phyloP scores from a whole-genome alignment of 2,329 filamentous ascomycete genomes.

The Xylaria sp. region DNA sequence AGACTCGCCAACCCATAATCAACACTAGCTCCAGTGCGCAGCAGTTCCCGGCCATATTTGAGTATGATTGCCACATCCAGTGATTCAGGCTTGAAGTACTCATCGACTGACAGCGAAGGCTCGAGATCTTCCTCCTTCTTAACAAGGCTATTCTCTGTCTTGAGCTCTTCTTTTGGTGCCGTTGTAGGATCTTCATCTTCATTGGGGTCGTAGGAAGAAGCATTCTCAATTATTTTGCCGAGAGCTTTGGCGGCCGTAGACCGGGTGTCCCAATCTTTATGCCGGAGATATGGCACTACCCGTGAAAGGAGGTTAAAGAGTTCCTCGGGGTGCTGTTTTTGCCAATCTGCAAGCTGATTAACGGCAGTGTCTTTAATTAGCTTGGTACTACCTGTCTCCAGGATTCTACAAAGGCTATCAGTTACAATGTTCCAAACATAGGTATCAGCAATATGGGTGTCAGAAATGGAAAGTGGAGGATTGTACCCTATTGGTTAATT shows the following conservation, averaged over 20 bases:
- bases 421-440: neutral
- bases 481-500: conserved; percentile 1
- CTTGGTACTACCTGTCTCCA: conserved; percentile 96
- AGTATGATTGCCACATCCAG: conserved; percentile 84
- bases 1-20: conserved; percentile 86
- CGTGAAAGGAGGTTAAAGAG: conserved; percentile 93
- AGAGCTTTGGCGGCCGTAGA: conserved; percentile 93
- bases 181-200: conserved; percentile 65
- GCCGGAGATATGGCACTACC: conserved; percentile 93
- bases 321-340: conserved; percentile 97
- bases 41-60: conserved; percentile 82
- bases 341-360: conserved; percentile 95
- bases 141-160: conserved; percentile 55
- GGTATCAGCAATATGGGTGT: neutral
- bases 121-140: conserved; percentile 72
- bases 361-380: conserved; percentile 97
- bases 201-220: conserved; percentile 89
- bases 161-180: conserved; percentile 56
- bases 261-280: conserved; percentile 97
- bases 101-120: conserved; percentile 59
- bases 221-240: conserved; percentile 91
- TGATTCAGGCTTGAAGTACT: conserved; percentile 75
- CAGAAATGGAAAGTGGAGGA: neutral
- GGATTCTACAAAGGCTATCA: conserved; percentile 67
- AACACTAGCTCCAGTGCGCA: conserved; percentile 81